These are phyloP conservation scores for Rhizopogon vinicolor DNA, from an alignment of 768 basidiomycete species.

Conservation along the genomic window DNA sequence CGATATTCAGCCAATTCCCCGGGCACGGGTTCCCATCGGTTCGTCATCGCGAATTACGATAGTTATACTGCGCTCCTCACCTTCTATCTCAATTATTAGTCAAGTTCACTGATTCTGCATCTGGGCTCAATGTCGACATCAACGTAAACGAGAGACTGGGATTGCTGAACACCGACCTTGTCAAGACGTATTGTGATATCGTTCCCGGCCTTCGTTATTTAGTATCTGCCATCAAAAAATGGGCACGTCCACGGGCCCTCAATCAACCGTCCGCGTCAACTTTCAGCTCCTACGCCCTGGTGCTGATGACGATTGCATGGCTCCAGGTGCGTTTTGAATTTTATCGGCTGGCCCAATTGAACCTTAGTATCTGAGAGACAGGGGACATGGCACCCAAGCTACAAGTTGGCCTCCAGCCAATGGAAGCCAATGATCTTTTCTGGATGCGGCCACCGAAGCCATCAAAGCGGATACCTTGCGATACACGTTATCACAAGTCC, in stretches of 20 bases:
- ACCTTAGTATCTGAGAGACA: constrained; percentile 25
- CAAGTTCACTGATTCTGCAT: constrained; percentile 42
- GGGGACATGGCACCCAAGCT: constrained; percentile 46
- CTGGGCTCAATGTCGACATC: constrained; percentile 44
- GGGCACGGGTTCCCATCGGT: constrained; percentile 43
- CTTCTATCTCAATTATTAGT: constrained; percentile 32
- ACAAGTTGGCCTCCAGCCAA: constrained; percentile 31
- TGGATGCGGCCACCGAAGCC: constrained; percentile 25
- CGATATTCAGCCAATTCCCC: constrained; percentile 23
- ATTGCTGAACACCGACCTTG: constrained; percentile 42
- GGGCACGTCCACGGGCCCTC: constrained; percentile 51
- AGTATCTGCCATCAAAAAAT: constrained; percentile 47
- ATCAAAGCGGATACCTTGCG: constrained; percentile 19
- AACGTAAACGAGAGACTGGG: constrained; percentile 64
- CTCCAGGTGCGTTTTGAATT: constrained; percentile 42
- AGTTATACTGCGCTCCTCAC: not conserved
- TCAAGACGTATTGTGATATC: constrained; percentile 46
- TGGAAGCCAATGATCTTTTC: constrained; percentile 15
- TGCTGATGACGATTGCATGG: constrained; percentile 56
- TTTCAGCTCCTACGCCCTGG: constrained; percentile 60
- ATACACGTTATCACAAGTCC: constrained; percentile 21
- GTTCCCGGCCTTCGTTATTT: constrained; percentile 40
- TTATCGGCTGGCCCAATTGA: not conserved
- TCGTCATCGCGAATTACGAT: not conserved
- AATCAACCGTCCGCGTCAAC: constrained; percentile 40